Evolutionary conservation across 495 filamentous ascomycete species (phyloP), one percentile per base, ranked within the genome.

Genomic region (Penicillium manginii): DNA sequence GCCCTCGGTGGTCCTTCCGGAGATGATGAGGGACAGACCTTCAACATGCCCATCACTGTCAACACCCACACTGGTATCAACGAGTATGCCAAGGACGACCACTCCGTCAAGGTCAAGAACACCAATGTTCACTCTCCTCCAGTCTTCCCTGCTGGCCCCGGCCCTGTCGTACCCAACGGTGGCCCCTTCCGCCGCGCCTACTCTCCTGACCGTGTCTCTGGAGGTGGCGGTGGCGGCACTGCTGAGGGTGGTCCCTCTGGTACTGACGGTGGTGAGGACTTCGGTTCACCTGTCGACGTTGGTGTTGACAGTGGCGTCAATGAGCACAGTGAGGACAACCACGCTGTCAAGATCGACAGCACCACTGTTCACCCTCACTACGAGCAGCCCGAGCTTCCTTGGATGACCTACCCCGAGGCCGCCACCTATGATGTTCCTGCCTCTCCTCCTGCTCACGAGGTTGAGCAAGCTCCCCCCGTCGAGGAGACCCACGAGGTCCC

Each of bases 271-370:
- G 68, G 62, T 1, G 49, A 42, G 43, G 33, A 29, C 29, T 64
- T 63, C 48, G 48, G 46, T 9, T 21, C 50, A 21, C 52, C 58
- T 23, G 55, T 35, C 9, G 33, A 54, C 2, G 50, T 66, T 11
- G 55, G 39, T 29, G 57, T 66, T 17, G 52, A 59, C 50, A 63
- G 42, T n/a, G 49, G 58, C 18, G 68, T 71, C 12, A 57, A 70
- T 4, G 65, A 67, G 51, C 33, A 64, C 26, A 50, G 58, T 19
- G 50, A 66, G 39, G 71, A 73, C 47, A 62, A 73, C 55, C 71
- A 73, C 55, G 56, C 67, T 2, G 51, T 74, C 58, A 58, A 72
- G 53, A 37, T 43, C 15, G 65, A 70, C 8, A 49, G 18, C 32
- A 68, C 67, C 22, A 60, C 65, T 6, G 59, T 61, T 55, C 51